Conservation (phyloP, 2,329 filamentous ascomycete genomes). For the Botrytis aclada region DNA sequence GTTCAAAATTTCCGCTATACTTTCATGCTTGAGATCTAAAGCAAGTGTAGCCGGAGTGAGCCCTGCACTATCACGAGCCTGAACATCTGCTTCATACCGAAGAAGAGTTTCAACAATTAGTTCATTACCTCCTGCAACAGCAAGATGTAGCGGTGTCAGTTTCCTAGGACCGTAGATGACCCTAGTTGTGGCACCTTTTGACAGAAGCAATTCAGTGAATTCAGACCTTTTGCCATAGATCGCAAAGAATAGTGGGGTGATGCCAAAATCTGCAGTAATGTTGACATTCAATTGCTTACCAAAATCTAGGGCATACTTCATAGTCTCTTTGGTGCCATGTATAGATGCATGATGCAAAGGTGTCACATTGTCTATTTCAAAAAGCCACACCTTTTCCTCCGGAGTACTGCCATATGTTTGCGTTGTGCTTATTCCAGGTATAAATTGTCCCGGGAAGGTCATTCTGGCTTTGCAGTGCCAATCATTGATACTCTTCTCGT, state of each 20-base stretch:
- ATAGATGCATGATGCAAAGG: too few species aligned
- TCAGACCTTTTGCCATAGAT: background rate
- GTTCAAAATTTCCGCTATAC: background rate
- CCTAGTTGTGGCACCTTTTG: background rate
- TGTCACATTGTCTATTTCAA: too few species aligned
- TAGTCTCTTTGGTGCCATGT: background rate
- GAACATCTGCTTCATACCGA: background rate
- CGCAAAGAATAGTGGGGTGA: slow-evolving; percentile 2
- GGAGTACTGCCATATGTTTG: too few species aligned
- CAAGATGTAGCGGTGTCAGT: slow-evolving; percentile 4
- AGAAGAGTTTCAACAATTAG: background rate
- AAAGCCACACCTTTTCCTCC: too few species aligned
- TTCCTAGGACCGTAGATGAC: background rate
- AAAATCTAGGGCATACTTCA: background rate
- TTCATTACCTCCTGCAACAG: background rate
- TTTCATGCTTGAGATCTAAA: background rate
- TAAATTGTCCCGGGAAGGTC: too few species aligned
- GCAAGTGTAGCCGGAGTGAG: background rate
- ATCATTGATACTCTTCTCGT: too few species aligned
- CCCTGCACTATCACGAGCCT: background rate
- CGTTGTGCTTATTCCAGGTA: too few species aligned
- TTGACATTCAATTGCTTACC: background rate
- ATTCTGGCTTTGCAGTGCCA: too few species aligned
- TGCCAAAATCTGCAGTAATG: background rate
- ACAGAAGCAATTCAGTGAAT: background rate